These are phyloP conservation scores for Diaporthe australafricana DNA, from an alignment of 2,329 filamentous ascomycete species.

Conservation along the genomic window DNA sequence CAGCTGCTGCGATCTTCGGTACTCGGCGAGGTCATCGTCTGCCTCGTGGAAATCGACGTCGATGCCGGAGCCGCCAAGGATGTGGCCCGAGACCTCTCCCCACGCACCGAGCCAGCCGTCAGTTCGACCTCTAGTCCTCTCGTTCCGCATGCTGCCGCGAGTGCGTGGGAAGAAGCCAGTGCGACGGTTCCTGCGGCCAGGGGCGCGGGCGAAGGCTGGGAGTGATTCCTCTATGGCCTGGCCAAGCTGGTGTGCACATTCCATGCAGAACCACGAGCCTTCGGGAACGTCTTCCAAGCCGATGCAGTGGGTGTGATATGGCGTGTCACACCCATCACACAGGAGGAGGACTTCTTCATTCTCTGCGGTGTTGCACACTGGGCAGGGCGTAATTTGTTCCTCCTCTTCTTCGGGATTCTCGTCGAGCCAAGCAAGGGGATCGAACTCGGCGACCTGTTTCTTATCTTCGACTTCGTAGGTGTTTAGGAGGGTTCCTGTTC, in stretches of 20 bases:
- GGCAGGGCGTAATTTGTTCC: conserved; percentile 77
- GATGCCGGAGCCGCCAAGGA: conserved; percentile 76
- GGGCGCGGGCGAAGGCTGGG: conserved; percentile 41
- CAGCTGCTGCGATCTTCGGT: conserved; percentile 63
- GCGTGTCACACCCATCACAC: conserved; percentile 90
- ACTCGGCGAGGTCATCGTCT: conserved; percentile 68
- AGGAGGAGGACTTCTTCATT: conserved; percentile 87
- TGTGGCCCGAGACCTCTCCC: conserved; percentile 70
- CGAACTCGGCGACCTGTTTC: conserved; percentile 90
- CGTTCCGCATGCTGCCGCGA: conserved; percentile 66
- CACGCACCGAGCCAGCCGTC: conserved; percentile 92
- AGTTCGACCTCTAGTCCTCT: conserved; percentile 73
- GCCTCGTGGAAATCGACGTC: conserved; percentile 91
- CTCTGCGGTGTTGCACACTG: conserved; percentile 84
- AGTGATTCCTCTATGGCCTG: conserved; percentile 50
- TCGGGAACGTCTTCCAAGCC: conserved; percentile 81
- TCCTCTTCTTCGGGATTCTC: conserved; percentile 80
- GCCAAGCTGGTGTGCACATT: conserved; percentile 71
- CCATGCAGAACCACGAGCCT: conserved; percentile 91
- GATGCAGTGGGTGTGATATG: conserved; percentile 93
- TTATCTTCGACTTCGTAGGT: conserved; percentile 80
- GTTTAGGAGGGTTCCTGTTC: conserved; percentile 64
- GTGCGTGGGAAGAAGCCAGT: conserved; percentile 64
- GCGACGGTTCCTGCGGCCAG: conserved; percentile 39
- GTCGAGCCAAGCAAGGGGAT: conserved; percentile 79